Evolutionary conservation across 1,139 yeast genomes (phyloP).

Genomic region (Pichia norvegensis): DNA sequence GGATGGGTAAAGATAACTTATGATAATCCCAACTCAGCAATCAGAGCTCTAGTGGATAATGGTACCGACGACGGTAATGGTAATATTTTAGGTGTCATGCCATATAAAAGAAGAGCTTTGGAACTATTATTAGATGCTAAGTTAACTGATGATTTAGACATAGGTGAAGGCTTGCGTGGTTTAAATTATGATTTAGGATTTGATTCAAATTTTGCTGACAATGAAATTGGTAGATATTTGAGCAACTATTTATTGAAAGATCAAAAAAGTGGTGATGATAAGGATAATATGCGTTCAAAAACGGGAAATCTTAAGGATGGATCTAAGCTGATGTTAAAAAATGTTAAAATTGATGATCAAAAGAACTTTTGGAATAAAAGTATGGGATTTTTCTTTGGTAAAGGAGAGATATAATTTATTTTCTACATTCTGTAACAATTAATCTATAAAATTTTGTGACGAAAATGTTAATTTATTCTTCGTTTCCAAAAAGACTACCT

Average conservation of each 20-base stretch:
- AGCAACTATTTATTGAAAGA: not conserved
- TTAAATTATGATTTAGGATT: conserved; percentile 19
- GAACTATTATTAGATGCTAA: conserved; percentile 56
- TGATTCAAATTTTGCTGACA: conserved; percentile 16
- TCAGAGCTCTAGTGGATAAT: conserved; percentile 77
- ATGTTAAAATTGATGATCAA: conserved; percentile 1
- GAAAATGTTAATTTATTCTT: conserved; percentile 10
- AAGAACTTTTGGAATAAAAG: conserved; percentile 7
- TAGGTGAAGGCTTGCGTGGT: conserved; percentile 35
- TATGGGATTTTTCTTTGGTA: conserved; percentile 16
- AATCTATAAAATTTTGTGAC: not conserved
- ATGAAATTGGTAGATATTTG: conserved; percentile 16
- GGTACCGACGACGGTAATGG: conserved; percentile 31
- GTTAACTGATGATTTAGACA: conserved; percentile 45
- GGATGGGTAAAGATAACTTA: conserved; percentile 88
- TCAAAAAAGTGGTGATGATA: not conserved
- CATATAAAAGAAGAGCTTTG: conserved; percentile 52
- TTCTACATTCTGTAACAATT: not conserved
- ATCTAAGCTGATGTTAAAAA: conserved; percentile 10
- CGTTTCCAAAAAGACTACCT: conserved; percentile 38
- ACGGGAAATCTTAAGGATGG: conserved; percentile 13
- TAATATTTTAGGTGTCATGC: conserved; percentile 64
- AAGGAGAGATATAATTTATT: conserved; percentile 15
- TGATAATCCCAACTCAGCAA: conserved; percentile 66
- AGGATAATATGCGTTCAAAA: not conserved